Base-by-base conservation (phyloP, 2,329 filamentous ascomycete species). In the Aureobasidium sp. region DNA sequence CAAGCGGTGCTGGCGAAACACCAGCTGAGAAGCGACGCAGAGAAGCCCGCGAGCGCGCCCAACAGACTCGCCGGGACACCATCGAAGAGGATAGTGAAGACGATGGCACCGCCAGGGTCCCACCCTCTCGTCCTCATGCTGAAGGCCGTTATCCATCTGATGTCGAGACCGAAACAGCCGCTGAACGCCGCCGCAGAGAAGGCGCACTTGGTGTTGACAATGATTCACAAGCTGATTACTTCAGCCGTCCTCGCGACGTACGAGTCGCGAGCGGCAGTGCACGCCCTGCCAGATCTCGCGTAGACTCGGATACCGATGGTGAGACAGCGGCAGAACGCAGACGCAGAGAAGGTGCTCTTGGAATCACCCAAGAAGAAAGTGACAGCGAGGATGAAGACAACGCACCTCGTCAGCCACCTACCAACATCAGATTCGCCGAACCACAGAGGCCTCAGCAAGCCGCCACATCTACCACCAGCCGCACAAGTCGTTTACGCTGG, bases 271-370 rank as follows among this genome's bases (percentile, higher is more conserved):
- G 34, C 12, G 57, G 57, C n/a, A 26, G 46, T 12, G 34, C 20
- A 23, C 64, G 66, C 3, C 62, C 66, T 27, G 12, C 27, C 42
- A 60, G 32, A 15, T 41, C 57, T 8, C 34, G 57, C 12, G 2
- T 60, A 17, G 57, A 65, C 20, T 70, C 71, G 63, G 79, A 81
- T 27, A 64, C 57, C 1, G 78, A 78, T 37, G 79, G 76, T 37
- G 89, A 92, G 74, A 91, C 88, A 0, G 86, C 88, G 0, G 89
- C 89, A 0, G 90, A 93, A 73, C 80, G 87, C 62, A 82, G 88
- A 44, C 80, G 90, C 59, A 83, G 90, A 68, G 85, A 91, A 68
- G 88, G 88, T 1, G 90, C 89, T 1, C 76, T 93, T 1, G 88
- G 89, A 10, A 78, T 88, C 64, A 75, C 76, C 8, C 53, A 65